Evolutionary conservation across 768 basidiomycete genomes (phyloP), one percentile per base, ranked within the genome.

Genomic region (Cubamyces sp.): DNA sequence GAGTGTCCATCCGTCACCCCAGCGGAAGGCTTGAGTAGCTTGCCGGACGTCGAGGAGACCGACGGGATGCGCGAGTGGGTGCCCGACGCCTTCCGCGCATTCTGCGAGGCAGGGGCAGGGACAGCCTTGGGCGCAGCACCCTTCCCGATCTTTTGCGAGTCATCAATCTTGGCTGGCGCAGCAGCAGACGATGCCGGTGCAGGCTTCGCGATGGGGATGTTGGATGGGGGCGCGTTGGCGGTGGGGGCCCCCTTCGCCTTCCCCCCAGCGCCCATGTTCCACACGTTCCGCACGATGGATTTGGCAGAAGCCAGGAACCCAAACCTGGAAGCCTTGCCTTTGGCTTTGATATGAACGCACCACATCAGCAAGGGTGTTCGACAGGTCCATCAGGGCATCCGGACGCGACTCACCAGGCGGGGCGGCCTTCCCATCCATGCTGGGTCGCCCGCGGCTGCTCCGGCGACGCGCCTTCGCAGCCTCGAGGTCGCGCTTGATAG

Each of bases 221-320:
- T 73, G 5, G 74, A 67, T 11, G 64, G 54, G 9, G 71, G 53
- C 16, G 73, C 53, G 14, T 52, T 60, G 5, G 65, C 14, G 26
- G 58, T 49, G 5, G 55, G 23, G 26, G 63, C 40, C 11, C 69
- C 53, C 52, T 70, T 77, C 18, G 66, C 54, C 16, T 74, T 72
- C 7, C 71, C 72, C 3, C 69, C 70, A 16, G 72, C 75, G 25
- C 81, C 84, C 65, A 87, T 79, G 66, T 84, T 86, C 89, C 89
- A 92, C 0, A 92, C 88, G 64, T 82, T 89, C 67, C 81, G 78
- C 4, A 92, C 90, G 3, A 92, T 75, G 0, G 84, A 82, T 71
- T 90, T 92, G 8, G 91, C 86, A 21, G 80, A 77, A 8, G 86
- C 81, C 6, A 92, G 73, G 76, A 92, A 90, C 1, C 88, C 91